Conservation (phyloP, 164 flowering plant species). For the Vitis labrusca region DNA sequence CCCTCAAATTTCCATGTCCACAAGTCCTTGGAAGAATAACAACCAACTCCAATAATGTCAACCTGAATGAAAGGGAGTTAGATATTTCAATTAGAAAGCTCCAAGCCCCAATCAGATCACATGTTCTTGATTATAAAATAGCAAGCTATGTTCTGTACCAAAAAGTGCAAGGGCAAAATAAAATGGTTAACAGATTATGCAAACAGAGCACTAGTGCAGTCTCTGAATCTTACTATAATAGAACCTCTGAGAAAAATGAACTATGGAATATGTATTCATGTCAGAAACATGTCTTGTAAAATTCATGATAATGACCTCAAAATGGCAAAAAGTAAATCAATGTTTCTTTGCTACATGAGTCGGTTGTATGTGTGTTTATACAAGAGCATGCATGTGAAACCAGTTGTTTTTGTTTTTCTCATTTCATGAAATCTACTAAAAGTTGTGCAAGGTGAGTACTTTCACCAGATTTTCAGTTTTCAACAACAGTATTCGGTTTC, state of each 20-base stretch:
- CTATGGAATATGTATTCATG: background rate
- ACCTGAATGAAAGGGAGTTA: conserved; percentile 47
- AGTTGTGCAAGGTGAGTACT: too few relatives aligned
- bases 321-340: background rate
- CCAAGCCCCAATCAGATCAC: too few relatives aligned
- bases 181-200: background rate
- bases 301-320: background rate
- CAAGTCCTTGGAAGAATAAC: conserved; percentile 93
- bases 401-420: too few relatives aligned
- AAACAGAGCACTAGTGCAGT: background rate
- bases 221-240: background rate
- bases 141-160: too few relatives aligned
- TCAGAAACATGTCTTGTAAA: too few relatives aligned
- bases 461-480: too few relatives aligned
- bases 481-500: too few relatives aligned
- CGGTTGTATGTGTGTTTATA: too few relatives aligned
- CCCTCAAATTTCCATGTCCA: conserved; percentile 99
- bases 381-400: too few relatives aligned
- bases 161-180: background rate
- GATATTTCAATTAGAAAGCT: background rate
- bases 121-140: too few relatives aligned
- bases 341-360: too few relatives aligned
- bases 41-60: conserved; percentile 93
- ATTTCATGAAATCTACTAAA: too few relatives aligned
- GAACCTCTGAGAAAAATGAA: background rate